Conservation (phyloP, 2,329 filamentous ascomycete genomes). For the Colletotrichum neosansevieriae region DNA sequence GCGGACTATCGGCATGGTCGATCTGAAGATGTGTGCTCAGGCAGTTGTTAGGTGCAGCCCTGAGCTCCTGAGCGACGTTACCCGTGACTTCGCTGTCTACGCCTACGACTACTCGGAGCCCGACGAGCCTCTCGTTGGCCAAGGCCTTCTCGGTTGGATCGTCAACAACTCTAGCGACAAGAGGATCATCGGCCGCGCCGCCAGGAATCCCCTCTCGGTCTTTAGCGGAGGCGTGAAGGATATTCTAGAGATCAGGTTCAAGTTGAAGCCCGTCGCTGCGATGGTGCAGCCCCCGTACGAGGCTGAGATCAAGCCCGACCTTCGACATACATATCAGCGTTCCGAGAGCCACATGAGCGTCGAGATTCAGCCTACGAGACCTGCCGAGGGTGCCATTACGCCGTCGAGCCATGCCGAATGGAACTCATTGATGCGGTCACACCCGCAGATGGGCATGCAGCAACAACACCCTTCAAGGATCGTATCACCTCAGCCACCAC, state of each 20-base stretch:
- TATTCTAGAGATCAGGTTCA: conserved; percentile 92
- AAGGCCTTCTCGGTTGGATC: conserved; percentile 92
- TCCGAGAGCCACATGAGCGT: conserved; percentile 37
- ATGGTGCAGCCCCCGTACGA: conserved; percentile 56
- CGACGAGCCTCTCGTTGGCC: conserved; percentile 91
- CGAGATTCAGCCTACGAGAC: conserved; percentile 42
- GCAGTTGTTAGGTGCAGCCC: conserved; percentile 84
- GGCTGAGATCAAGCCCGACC: conserved; percentile 17
- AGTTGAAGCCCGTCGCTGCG: conserved; percentile 78
- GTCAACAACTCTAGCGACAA: conserved; percentile 60
- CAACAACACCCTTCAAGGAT: conserved; percentile 50
- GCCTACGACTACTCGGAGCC: conserved; percentile 97
- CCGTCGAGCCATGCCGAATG: conserved; percentile 79
- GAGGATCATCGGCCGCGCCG: conserved; percentile 90
- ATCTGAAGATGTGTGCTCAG: conserved; percentile 87
- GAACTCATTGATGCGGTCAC: conserved; percentile 81
- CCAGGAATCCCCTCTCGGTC: conserved; percentile 84
- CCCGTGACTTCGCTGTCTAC: conserved; percentile 93
- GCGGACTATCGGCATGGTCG: conserved; percentile 86
- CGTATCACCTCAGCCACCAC: conserved; percentile 50
- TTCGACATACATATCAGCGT: conserved; percentile 33
- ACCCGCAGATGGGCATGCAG: conserved; percentile 64
- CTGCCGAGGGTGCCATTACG: conserved; percentile 54
- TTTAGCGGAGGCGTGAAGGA: conserved; percentile 88
- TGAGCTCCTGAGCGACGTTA: conserved; percentile 80